Evolutionary conservation across 257 asterid genomes (phyloP).

Genomic region (Plantago elongata): DNA sequence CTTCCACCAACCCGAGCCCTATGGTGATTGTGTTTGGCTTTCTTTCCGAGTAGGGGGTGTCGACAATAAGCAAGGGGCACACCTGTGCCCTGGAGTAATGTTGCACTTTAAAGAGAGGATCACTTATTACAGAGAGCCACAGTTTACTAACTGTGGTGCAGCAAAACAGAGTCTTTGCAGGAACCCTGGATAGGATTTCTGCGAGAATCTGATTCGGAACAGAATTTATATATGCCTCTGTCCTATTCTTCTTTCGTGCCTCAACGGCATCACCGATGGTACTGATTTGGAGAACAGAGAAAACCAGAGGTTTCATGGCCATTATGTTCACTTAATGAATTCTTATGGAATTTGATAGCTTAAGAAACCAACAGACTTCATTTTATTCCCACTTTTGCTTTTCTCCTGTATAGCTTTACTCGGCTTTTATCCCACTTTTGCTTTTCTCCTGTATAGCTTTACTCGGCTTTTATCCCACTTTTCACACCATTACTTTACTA

Average conservation of each 20-base stretch:
- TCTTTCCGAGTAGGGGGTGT: neutral
- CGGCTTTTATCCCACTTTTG: too few relatives aligned
- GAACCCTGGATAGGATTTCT: constrained; percentile 10
- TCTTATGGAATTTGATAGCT: too few relatives aligned
- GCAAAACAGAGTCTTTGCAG: constrained; percentile 7
- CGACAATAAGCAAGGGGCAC: constrained; percentile 5
- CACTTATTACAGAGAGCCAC: neutral
- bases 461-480: too few relatives aligned
- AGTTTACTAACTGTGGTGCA: constrained; percentile 1
- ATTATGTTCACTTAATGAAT: too few relatives aligned
- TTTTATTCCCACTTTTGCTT: too few relatives aligned
- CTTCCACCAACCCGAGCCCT: neutral
- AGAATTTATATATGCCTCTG: neutral
- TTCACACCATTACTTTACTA: too few relatives aligned
- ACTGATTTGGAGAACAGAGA: too few relatives aligned
- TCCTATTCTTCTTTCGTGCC: neutral
- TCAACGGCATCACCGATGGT: too few relatives aligned
- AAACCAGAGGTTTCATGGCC: too few relatives aligned
- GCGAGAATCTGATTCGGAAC: neutral
- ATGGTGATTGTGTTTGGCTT: neutral
- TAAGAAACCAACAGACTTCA: too few relatives aligned
- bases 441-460: too few relatives aligned
- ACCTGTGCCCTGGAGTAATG: neutral
- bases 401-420: too few relatives aligned
- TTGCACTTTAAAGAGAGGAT: neutral